Conservation (phyloP, 805 yeast genomes). For the Isabelozyma pseudorhagii region DNA sequence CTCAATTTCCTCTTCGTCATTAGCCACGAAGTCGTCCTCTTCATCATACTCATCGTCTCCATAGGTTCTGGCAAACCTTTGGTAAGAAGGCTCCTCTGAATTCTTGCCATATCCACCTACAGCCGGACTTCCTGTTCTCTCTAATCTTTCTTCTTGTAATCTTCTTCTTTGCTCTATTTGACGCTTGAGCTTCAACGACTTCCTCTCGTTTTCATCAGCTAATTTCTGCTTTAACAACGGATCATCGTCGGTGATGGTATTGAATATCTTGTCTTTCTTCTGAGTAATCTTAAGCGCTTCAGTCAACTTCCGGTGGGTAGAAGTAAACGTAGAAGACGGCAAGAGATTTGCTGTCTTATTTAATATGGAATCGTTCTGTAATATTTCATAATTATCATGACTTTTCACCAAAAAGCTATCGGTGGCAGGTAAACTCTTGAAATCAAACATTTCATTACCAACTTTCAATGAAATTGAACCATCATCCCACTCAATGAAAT, state of each 20-base stretch:
- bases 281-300: conserved; percentile 57
- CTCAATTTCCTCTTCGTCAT: conserved; percentile 38
- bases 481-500: conserved; percentile 91
- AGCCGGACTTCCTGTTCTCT: conserved; percentile 40
- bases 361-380: conserved; percentile 66
- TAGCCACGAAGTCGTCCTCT: conserved; percentile 44
- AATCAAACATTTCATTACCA: conserved; percentile 86
- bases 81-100: conserved; percentile 33
- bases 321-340: conserved; percentile 88
- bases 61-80: conserved; percentile 34
- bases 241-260: conserved; percentile 56
- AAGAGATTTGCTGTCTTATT: conserved; percentile 67
- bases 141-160: conserved; percentile 57
- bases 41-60: conserved; percentile 36
- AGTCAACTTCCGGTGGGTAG: conserved; percentile 77
- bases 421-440: conserved; percentile 57
- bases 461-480: conserved; percentile 82
- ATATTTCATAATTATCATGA: conserved; percentile 67
- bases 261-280: conserved; percentile 47
- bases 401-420: conserved; percentile 73
- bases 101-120: conserved; percentile 5
- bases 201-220: conserved; percentile 59
- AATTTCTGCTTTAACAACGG: conserved; percentile 67
- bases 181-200: conserved; percentile 59
- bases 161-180: conserved; percentile 61